These are phyloP conservation scores for Amylocarpus encephaloides DNA, from an alignment of 2,329 filamentous ascomycete species.

Conservation along the genomic window DNA sequence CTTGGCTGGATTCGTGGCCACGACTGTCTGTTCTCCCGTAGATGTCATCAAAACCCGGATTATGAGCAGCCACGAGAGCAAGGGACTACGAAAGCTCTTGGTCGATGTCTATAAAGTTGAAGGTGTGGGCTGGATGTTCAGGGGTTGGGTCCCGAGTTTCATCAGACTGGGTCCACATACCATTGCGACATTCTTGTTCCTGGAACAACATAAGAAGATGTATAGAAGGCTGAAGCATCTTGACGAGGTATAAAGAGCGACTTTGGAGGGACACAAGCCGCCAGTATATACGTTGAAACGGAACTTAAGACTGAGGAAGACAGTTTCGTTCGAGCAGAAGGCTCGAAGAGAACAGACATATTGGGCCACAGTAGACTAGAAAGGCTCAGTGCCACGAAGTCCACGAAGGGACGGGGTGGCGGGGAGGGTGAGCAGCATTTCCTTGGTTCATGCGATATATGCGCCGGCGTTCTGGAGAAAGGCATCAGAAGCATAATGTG, in stretches of 20 bases:
- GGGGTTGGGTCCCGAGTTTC: constrained; percentile 80
- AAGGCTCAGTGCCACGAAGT: background rate
- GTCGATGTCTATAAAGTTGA: constrained; percentile 63
- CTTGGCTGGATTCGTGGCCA: constrained; percentile 74
- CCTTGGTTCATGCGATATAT: constrained; percentile 5
- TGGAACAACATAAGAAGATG: constrained; percentile 78
- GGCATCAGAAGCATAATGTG: constrained; percentile 18
- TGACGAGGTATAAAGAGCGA: constrained; percentile 22
- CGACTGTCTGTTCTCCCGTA: constrained; percentile 76
- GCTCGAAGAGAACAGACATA: background rate
- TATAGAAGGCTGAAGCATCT: constrained; percentile 50
- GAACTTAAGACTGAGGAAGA: background rate
- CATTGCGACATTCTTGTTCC: constrained; percentile 77
- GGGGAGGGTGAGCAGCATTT: background rate
- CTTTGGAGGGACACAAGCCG: background rate
- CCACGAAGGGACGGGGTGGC: background rate
- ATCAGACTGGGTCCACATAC: constrained; percentile 68
- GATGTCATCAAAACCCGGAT: constrained; percentile 87
- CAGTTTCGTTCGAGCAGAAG: too few relatives aligned
- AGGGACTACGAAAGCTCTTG: constrained; percentile 54
- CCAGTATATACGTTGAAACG: background rate
- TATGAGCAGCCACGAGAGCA: constrained; percentile 60
- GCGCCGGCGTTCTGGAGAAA: constrained; percentile 12
- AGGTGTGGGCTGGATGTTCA: constrained; percentile 78
- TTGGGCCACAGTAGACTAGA: constrained; percentile 1